Percentiles rank a stretch among this genome's conserved stretches.
Conservation (phyloP, 441 rosid species). For the Syzygium syzygioides region DNA sequence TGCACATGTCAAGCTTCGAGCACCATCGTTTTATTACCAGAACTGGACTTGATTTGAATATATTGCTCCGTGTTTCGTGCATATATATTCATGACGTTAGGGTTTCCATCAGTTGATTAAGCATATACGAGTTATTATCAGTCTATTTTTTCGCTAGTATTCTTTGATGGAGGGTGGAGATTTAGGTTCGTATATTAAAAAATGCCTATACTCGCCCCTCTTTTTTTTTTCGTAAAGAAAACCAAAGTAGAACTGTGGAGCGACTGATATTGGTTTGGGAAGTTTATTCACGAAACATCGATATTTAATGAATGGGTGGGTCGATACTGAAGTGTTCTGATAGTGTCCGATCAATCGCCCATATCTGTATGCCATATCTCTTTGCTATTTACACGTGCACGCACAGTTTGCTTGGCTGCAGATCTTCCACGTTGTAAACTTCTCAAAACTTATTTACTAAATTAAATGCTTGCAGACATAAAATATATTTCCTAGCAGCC, state of each 20-base stretch:
- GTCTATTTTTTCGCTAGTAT: not conserved
- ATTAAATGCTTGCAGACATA: too few relatives aligned
- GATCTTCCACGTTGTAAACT: not conserved
- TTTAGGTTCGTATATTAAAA: not conserved
- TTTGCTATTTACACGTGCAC: not conserved
- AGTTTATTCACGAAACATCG: not conserved
- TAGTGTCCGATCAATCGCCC: not conserved
- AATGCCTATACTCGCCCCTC: not conserved
- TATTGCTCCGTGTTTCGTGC: not conserved
- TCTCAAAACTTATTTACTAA: not conserved
- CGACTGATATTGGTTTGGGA: not conserved
- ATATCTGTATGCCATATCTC: not conserved
- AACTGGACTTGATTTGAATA: accelerated
- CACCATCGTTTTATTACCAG: not conserved
- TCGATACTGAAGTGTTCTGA: not conserved
- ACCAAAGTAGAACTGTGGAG: not conserved
- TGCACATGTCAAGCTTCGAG: not conserved
- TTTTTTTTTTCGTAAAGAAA: not conserved
- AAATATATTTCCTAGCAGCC: too few relatives aligned
- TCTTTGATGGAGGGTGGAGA: not conserved
- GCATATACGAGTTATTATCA: not conserved
- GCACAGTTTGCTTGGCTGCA: not conserved
- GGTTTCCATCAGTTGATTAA: not conserved
- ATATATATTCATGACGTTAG: not conserved
- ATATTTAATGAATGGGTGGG: not conserved